Evolutionary conservation across 306 rosid species (phyloP).

Genomic region (Mucuna pruriens): DNA sequence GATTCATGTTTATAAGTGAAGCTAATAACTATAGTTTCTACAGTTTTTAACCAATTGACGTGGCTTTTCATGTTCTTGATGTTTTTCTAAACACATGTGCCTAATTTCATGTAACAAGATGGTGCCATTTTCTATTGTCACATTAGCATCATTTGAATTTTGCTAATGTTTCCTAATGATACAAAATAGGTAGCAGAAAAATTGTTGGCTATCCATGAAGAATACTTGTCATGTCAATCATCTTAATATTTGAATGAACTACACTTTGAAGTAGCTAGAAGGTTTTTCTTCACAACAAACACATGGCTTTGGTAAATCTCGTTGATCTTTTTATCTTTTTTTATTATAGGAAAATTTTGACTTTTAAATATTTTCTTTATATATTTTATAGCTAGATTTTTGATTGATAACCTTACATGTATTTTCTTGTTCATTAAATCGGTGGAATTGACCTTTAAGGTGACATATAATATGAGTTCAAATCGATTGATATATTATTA

Average conservation of each 20-base stretch:
- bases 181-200: slow-evolving; percentile 76
- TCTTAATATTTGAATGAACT: background rate
- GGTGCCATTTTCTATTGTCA: background rate
- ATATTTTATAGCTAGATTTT: background rate
- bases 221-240: slow-evolving; percentile 40
- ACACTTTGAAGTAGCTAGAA: background rate
- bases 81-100: background rate
- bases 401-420: background rate
- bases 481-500: background rate
- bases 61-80: background rate
- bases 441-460: background rate
- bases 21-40: background rate
- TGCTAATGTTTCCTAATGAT: background rate
- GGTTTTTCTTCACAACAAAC: background rate
- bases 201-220: slow-evolving; percentile 64
- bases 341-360: background rate
- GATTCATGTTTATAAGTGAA: background rate
- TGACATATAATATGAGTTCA: background rate
- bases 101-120: background rate
- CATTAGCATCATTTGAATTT: background rate
- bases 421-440: background rate
- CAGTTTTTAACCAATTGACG: background rate
- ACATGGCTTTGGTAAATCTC: slow-evolving; percentile 1
- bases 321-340: background rate
- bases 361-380: background rate